Percentiles rank a stretch among this genome's conserved stretches.
phyloP scores from a whole-genome alignment of 768 basidiomycete genomes.

The Obba rivulosa region DNA sequence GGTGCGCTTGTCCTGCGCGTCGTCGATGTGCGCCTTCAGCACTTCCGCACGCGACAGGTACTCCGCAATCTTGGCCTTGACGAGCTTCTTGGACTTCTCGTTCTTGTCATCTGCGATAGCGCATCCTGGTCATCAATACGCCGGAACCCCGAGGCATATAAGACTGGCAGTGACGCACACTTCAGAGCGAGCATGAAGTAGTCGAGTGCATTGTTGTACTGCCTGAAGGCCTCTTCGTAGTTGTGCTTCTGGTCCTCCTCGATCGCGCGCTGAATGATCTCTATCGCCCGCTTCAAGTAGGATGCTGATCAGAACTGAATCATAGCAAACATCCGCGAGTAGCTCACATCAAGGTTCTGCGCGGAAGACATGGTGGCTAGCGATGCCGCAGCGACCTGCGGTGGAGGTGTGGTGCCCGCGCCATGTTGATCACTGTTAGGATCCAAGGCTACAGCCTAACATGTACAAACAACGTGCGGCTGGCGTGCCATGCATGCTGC shows the following conservation, averaged over 20 bases:
- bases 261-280: slow-evolving; percentile 88
- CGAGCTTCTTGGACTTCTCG: slow-evolving; percentile 82
- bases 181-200: slow-evolving; percentile 98
- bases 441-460: slow-evolving; percentile 13
- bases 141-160: background rate
- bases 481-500: no score
- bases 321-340: no score
- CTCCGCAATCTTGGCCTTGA: slow-evolving; percentile 83
- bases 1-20: slow-evolving; percentile 59
- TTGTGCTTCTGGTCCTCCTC: slow-evolving; percentile 91
- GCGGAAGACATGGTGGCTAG: slow-evolving; percentile 11
- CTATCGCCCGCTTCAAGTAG: slow-evolving; percentile 68
- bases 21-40: slow-evolving; percentile 76
- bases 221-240: slow-evolving; percentile 91
- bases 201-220: slow-evolving; percentile 92
- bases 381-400: slow-evolving; percentile 5
- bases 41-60: slow-evolving; percentile 91
- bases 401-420: background rate
- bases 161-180: slow-evolving; percentile 44
- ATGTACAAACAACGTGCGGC: slow-evolving; percentile 12
- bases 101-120: slow-evolving; percentile 80
- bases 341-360: slow-evolving; percentile 22
- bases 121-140: background rate
- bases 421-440: slow-evolving; percentile 13
- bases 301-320: background rate